Base-by-base conservation (phyloP, 441 rosid genomes). In the Biscutella laevigata region DNA sequence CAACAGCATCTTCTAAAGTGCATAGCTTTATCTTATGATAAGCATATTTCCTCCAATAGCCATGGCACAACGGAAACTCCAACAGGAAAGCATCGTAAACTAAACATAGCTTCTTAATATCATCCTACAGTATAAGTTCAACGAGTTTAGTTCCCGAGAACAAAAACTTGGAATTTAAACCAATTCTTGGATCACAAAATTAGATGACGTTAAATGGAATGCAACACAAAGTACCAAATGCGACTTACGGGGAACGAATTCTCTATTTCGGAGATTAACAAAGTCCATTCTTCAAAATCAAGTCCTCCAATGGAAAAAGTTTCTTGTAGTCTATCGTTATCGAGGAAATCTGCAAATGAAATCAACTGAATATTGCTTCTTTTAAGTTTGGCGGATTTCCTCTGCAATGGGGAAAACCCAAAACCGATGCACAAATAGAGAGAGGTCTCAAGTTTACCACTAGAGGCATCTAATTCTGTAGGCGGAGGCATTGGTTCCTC, bases 41-140 rank as follows among this genome's bases (percentile, higher is more conserved):
- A 55, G 82, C 82, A 68, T 83, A 84, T 72, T 67, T 90, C 77
- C 71, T 81, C 98, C 98, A 87, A 64, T 81, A 90, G 59, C 88
- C 92, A 69, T 78, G 68, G 75, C 96, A 90, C 68, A 90, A 59
- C 4, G 98, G 98, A 64, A 77, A 87, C 70, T 77, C 75, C 19
- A 79, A 70, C 75, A 90, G 67, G 80, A 90, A 87, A 44, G 88
- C 65, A 45, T 83, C 84, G 60, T 87, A 90, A 37, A 81, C 86
- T 61, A 81, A 55, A 66, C 78, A 56, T 43, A 81, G 57, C 54
- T 74, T 81, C 71, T 74, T 74, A 48, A 69, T 17, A 38, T 81
- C 79, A 64, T 82, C 92, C 98, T 90, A 84, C 72, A 64, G 28
- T 9, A 49, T 26, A 35, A 28, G 14, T 4, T 25, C 39, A 33